Evolutionary conservation across 768 basidiomycete genomes (phyloP).

Genomic region (Boletellus ananiceps): DNA sequence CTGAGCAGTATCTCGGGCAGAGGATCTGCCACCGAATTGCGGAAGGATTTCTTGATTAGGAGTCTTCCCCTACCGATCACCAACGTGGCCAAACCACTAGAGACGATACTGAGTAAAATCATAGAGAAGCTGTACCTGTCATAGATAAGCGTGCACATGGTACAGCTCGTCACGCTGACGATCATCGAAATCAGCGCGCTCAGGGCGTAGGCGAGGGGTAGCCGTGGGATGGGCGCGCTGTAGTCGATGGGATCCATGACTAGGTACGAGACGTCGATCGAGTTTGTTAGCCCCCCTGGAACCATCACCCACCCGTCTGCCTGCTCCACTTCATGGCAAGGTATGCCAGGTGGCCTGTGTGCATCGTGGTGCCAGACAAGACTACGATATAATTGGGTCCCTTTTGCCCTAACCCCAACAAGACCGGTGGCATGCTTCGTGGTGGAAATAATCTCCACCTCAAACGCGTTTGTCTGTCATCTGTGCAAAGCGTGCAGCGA

Average conservation of each 20-base stretch:
- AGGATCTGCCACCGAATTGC: slow-evolving; percentile 14
- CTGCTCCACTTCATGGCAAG: slow-evolving; percentile 16
- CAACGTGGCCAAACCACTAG: slow-evolving; percentile 25
- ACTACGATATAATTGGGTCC: slow-evolving; percentile 28
- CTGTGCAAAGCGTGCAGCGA: slow-evolving; percentile 30
- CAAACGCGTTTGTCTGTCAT: slow-evolving; percentile 25
- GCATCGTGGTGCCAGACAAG: slow-evolving; percentile 20
- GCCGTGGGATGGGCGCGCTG: slow-evolving; percentile 1
- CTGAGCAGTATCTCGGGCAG: slow-evolving; percentile 20
- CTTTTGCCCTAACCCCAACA: slow-evolving; percentile 24
- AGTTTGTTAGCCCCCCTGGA: slow-evolving; percentile 18
- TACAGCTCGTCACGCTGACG: slow-evolving; percentile 17
- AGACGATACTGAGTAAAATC: slow-evolving; percentile 29
- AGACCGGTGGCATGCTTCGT: slow-evolving; percentile 11
- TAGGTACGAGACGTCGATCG: slow-evolving; percentile 17
- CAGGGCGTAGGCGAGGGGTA: slow-evolving; percentile 2
- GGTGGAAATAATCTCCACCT: slow-evolving; percentile 23
- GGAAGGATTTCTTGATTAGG: too few species aligned
- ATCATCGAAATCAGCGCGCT: slow-evolving; percentile 21
- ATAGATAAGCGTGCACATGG: slow-evolving; percentile 18
- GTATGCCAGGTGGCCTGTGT: slow-evolving; percentile 22
- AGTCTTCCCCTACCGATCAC: too few species aligned
- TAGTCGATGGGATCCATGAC: slow-evolving; percentile 8
- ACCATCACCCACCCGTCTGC: slow-evolving; percentile 6
- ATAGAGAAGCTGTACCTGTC: slow-evolving; percentile 33